Percentiles rank a stretch among this genome's conserved stretches.
These are phyloP conservation scores for Backusella tarrabulga DNA, from an alignment of 192 early-diverging fungal species.

Conservation along the genomic window DNA sequence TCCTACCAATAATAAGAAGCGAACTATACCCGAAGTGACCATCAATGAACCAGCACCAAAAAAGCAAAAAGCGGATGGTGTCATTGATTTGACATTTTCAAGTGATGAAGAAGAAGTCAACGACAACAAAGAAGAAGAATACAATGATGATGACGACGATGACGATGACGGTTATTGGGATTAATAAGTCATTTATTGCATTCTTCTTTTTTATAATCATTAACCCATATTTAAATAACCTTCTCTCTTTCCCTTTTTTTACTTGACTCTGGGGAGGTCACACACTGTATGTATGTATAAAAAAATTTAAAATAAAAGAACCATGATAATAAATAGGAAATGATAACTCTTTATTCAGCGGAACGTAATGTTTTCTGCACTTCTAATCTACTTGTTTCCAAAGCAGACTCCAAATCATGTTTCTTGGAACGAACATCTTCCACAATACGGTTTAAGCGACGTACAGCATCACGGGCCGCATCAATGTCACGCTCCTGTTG, in stretches of 20 bases:
- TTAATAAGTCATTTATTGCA: too few relatives aligned
- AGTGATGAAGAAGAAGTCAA: neutral
- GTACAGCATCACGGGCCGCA: constrained; percentile 42
- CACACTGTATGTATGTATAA: neutral
- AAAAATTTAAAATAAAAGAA: neutral
- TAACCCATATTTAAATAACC: too few relatives aligned
- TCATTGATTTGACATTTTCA: neutral
- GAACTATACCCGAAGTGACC: neutral
- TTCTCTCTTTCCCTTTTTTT: neutral
- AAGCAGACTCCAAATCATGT: constrained; percentile 42
- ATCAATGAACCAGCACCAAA: neutral
- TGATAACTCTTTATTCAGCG: neutral
- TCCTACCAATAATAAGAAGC: neutral
- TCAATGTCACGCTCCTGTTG: constrained; percentile 53
- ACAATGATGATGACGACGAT: too few relatives aligned
- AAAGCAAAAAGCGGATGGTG: neutral
- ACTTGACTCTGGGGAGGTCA: neutral
- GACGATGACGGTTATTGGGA: too few relatives aligned
- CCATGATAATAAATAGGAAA: neutral
- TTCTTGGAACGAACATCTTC: constrained; percentile 50
- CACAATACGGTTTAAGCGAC: constrained; percentile 44
- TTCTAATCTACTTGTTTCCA: constrained; percentile 47
- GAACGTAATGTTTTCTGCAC: constrained; percentile 38
- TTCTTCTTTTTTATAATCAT: neutral
- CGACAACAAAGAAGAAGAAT: neutral